Percentiles rank a stretch among this genome's conserved stretches.
phyloP scores from a whole-genome alignment of 2,329 filamentous ascomycete species.

The Fusarium sp. region DNA sequence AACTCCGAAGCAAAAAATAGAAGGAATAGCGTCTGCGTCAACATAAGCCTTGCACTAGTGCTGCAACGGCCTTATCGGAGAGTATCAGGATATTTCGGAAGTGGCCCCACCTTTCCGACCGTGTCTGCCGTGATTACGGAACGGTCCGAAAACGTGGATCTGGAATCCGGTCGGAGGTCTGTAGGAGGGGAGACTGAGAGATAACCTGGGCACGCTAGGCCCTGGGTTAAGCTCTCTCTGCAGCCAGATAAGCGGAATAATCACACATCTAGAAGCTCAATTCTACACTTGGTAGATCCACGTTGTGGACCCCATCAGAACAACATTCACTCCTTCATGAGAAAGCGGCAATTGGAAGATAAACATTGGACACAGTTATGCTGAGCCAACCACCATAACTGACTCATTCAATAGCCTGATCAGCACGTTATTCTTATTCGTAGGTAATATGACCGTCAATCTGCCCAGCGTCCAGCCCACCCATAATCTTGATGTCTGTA shows the following conservation, averaged over 20 bases:
- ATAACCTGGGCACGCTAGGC: background rate
- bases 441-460: background rate
- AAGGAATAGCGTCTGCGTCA: background rate
- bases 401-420: too few relatives aligned
- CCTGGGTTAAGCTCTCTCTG: too few relatives aligned
- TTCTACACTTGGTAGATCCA: background rate
- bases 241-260: background rate
- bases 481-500: slow-evolving; percentile 54
- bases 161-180: background rate
- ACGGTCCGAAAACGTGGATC: background rate
- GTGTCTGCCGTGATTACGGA: background rate
- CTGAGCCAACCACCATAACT: accelerated
- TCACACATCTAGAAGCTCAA: background rate
- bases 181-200: background rate
- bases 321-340: background rate
- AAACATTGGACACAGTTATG: accelerated
- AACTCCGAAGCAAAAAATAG: background rate
- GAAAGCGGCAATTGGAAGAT: background rate
- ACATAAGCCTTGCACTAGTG: background rate
- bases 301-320: background rate
- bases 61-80: background rate
- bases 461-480: slow-evolving; percentile 44
- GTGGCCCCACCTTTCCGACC: background rate
- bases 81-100: background rate
- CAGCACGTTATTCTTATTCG: background rate